Conservation (phyloP, 176 grass and related monocot species). For the Lolium multiflorum region DNA sequence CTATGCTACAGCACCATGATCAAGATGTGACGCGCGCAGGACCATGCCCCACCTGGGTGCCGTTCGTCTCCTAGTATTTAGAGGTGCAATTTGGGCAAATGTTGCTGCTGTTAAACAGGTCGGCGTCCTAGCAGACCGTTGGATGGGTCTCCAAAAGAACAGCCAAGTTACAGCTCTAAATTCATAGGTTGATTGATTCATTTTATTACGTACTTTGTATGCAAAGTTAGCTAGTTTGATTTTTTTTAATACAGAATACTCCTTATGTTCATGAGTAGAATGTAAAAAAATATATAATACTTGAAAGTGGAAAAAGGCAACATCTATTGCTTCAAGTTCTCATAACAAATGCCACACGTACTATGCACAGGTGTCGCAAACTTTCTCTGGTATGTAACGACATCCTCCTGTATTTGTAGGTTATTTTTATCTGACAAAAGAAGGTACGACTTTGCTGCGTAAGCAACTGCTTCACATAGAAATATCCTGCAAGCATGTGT, state of each 20-base stretch:
- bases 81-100: not conserved
- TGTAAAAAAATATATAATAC: too few species aligned
- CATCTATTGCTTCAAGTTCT: not conserved
- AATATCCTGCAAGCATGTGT: too few species aligned
- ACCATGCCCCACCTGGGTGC: constrained; percentile 13
- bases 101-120: not conserved
- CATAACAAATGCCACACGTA: not conserved
- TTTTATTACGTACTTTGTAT: too few species aligned
- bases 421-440: not conserved
- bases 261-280: not conserved
- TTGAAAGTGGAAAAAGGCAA: not conserved
- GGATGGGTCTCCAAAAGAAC: not conserved
- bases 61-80: not conserved
- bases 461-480: not conserved
- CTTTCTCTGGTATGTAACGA: not conserved
- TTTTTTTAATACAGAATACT: not conserved
- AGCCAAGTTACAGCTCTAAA: too few species aligned
- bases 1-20: constrained; percentile 12
- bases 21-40: constrained; percentile 28
- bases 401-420: not conserved
- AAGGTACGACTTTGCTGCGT: not conserved
- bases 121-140: not conserved
- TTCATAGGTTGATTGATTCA: too few species aligned
- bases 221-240: too few species aligned
- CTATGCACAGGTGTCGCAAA: not conserved